A percentile compares a stretch with the other conserved stretches of the same genome.
phyloP scores from a whole-genome alignment of 257 asterid genomes.

The Gynochthodes officinalis region DNA sequence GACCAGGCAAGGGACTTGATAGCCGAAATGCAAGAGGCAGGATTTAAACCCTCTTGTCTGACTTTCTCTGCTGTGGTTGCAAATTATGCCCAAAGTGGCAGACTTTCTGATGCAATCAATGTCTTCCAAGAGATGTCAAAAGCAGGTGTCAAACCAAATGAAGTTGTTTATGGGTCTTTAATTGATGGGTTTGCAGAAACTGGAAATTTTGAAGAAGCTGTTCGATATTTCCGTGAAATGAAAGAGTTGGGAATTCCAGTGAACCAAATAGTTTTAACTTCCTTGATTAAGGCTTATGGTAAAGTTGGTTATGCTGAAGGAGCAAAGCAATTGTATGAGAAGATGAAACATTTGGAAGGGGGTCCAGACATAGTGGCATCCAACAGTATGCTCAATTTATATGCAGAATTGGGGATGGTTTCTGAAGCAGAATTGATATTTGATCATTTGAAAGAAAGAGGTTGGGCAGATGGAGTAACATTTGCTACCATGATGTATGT shows the following conservation, averaged over 20 bases:
- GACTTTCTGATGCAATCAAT: slow-evolving; percentile 56
- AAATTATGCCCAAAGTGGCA: slow-evolving; percentile 44
- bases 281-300: slow-evolving; percentile 83
- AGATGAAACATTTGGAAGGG: slow-evolving; percentile 53
- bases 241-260: slow-evolving; percentile 56
- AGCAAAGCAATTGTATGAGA: slow-evolving; percentile 64
- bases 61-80: slow-evolving; percentile 72
- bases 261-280: slow-evolving; percentile 65
- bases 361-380: slow-evolving; percentile 90
- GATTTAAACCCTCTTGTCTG: slow-evolving; percentile 58
- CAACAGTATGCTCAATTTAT: slow-evolving; percentile 73
- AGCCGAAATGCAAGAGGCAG: slow-evolving; percentile 64
- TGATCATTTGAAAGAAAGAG: slow-evolving; percentile 41
- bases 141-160: slow-evolving; percentile 63
- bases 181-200: slow-evolving; percentile 77
- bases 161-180: slow-evolving; percentile 68
- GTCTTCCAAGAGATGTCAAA: slow-evolving; percentile 62
- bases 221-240: slow-evolving; percentile 56
- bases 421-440: slow-evolving; percentile 68
- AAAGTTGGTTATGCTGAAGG: slow-evolving; percentile 71
- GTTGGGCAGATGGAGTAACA: slow-evolving; percentile 66
- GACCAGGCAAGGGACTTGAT: slow-evolving; percentile 59
- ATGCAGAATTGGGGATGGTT: slow-evolving; percentile 73
- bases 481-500: slow-evolving; percentile 83
- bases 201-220: slow-evolving; percentile 70